Base-by-base conservation (phyloP, 257 asterid genomes). In the Solanum chilense region DNA sequence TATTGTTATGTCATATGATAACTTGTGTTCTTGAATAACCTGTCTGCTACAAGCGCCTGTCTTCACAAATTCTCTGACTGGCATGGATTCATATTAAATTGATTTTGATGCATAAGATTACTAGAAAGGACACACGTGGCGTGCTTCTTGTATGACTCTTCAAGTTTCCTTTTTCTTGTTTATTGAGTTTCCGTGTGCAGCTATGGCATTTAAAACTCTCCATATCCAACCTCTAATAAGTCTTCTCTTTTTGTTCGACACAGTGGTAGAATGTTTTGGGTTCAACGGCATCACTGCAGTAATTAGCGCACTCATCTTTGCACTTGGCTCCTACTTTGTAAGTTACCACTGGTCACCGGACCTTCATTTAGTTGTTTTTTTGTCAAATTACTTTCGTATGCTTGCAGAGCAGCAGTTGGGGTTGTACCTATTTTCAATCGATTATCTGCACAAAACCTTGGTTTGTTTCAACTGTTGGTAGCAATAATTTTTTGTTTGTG, bases 231-330 rank as follows among this genome's bases (percentile, higher is more conserved):
- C 25, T 25, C 64, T 44, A 9, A 78, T 18, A 47, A 0, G 3
- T 39, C 78, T 71, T 10, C 21, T 64, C 35, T n/a, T 77, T 56
- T 86, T 86, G 77, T 84, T 89, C 47, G 70, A 29, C 92, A 91
- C 93, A 96, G 99, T 93, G 92, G 87, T 92, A 27, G 95, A 95
- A 87, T 87, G 88, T 87, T 87, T 89, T 66, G 99, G 98, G 41
- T 64, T 91, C 47, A 95, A 92, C 69, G 93, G 90, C 58, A 49
- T 89, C 52, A 93, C 98, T 52, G 16, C 92, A 64, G 86, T 91
- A 31, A 84, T 95, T 35, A 85, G 92, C 14, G 93, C 93, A 58
- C 33, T 91, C 71, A 35, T 91, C 87, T 85, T 91, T 42, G 83
- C 86, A 56, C 39, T 90, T 49, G 97, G 98, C 66, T 90, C 92